Evolutionary conservation across 164 flowering plant genomes (phyloP), one percentile per base, ranked within the genome.

Genomic region (Brasenia schreberi): DNA sequence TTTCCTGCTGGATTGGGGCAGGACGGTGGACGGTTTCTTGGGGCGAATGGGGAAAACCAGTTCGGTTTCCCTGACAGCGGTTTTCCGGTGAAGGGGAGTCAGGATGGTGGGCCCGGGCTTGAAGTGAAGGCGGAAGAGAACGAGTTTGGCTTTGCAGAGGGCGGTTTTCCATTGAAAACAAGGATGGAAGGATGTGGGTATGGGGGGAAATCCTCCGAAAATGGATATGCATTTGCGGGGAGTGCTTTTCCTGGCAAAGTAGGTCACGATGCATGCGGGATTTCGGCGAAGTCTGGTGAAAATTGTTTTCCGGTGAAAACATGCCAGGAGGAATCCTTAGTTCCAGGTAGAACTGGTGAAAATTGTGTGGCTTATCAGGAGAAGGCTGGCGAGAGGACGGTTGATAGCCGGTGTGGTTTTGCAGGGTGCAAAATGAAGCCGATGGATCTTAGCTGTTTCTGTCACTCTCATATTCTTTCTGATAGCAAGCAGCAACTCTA

Each of bases 401-500:
- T 9, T 49, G 56, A 49, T 49, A 5, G 16, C 39, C 73, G 69
- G 64, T 87, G 96, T 73, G 81, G 64, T 27, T 77, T 77, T 19
- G 65, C 65, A 3, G 91, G 83, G 11, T 91, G 97, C 67, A 86
- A 87, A 74, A 63, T 77, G 27, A 91, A 89, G 83, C 84, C 96
- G 11, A 91, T 91, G 97, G 86, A 96, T 3, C 71, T 91, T 61
- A 85, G 94, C 5, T 80, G 69, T 43, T 89, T 78, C 69, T 91
- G 97, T 67, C 87, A 87, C 70, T 66, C 77, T 42, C 97, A 91
- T 73, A 87, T 91, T 6, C 73, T 89, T 14, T 77, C 82, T 0
- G 96, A 91, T 75, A 39, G 74, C 5, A 84, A 77, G 69, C 97
- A 91, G 85, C 79, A 79, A 79, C 87, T 91, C 3, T 91, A 91